phyloP scores from a whole-genome alignment of 2,329 filamentous ascomycete genomes.

The Pleomassaria siparia region DNA sequence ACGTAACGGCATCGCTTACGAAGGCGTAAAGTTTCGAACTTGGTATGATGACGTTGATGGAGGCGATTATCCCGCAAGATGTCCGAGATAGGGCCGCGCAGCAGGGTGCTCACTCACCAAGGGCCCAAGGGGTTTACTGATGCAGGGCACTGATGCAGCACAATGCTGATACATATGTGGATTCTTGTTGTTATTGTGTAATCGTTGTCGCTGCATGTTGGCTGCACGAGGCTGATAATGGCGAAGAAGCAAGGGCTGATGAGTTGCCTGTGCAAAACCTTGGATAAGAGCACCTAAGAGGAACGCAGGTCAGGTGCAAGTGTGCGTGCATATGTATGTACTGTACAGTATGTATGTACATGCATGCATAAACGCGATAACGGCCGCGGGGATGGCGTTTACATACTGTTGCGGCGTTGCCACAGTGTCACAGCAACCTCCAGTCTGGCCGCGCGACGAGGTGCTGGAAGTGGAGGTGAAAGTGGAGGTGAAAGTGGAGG shows the following conservation, averaged over 20 bases:
- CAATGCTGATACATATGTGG: no score
- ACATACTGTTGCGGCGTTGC: no score
- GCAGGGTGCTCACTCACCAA: no score
- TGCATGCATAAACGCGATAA: no score
- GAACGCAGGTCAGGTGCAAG: not conserved
- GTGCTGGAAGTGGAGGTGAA: not conserved
- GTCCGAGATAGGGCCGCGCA: not conserved
- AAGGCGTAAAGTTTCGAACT: no score
- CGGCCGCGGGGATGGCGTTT: conserved; percentile 15
- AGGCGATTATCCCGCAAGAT: not conserved
- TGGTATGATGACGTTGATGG: not conserved
- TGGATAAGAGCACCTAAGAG: not conserved
- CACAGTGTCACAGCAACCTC: not conserved
- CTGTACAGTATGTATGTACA: no score
- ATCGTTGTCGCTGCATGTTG: not conserved
- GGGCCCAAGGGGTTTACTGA: no score
- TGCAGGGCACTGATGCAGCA: no score
- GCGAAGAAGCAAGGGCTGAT: not conserved
- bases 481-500: no score
- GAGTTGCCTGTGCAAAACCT: conserved; percentile 1
- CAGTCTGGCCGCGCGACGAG: not conserved
- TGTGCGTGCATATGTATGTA: no score
- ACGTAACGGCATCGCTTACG: not conserved
- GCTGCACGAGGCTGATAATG: not conserved
- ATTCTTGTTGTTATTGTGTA: no score